Base-by-base conservation (phyloP, 2,329 filamentous ascomycete species). In the Epichloe aotearoae region DNA sequence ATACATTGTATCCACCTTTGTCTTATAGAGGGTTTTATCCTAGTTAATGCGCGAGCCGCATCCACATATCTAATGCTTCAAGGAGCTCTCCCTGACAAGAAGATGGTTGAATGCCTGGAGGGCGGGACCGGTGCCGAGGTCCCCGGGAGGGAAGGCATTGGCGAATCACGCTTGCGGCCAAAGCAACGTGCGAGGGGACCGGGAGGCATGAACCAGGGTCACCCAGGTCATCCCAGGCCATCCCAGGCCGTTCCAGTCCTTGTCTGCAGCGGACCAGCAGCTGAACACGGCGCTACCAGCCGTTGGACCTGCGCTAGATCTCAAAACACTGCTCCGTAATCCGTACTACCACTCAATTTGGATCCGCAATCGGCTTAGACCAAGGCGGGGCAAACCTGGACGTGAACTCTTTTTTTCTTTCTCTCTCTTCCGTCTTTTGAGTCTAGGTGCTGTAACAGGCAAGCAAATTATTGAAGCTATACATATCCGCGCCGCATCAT, bases 161-260 rank as follows among this genome's bases (percentile, higher is more conserved):
- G 56, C 59, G 56, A 62, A 62, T 62, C 56, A 58, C 36, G 49
- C 50, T 41, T 49, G n/a, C 47, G 36, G 30, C 34, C 46, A 49
- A 30, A 17, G 51, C 50, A 61, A 61, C 59, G 59, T 61, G 59
- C 52, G 47, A 54, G 50, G 48, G 42, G 19, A 10, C 11, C 47
- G 30, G 30, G 15, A 26, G 33, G 19, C 40, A 19, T 23, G 19
- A 20, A 46, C 42, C 30, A 46, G 26, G 26, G 26, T 26, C 26
- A 26, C 26, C 26, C 26, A 8, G 26, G 23, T 6, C 23, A 26
- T 26, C 23, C 5, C 23, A 26, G 44, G 44, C 20, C 20, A 23
- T 23, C 23, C 23, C 20, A 23, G 20, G 44, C 7, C 26, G 26
- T 26, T 6, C n/a, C 26, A 33, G 41, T 43, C 26, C 20, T 3